Percentiles rank a stretch among this genome's conserved stretches.
These are phyloP conservation scores for Crucibulum laeve DNA, from an alignment of 768 basidiomycete genomes.

Conservation along the genomic window DNA sequence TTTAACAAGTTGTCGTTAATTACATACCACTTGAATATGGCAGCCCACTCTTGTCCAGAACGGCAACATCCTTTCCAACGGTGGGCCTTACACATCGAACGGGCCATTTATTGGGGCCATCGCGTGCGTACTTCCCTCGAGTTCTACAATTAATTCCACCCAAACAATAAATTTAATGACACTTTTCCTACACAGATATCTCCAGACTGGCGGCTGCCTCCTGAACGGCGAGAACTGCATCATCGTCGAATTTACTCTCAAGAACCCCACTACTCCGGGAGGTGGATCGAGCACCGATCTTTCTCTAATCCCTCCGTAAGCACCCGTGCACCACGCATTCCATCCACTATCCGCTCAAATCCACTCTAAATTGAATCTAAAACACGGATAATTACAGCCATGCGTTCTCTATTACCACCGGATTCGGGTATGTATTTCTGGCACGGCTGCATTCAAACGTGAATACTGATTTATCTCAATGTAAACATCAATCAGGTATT, in stretches of 20 bases:
- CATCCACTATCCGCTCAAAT: too few relatives aligned
- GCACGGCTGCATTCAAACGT: neutral
- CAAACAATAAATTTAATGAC: too few relatives aligned
- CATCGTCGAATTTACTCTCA: constrained; percentile 31
- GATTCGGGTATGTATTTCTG: constrained; percentile 28
- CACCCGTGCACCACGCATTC: too few relatives aligned
- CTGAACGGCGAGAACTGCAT: constrained; percentile 36
- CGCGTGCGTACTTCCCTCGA: constrained; percentile 1
- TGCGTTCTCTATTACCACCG: constrained; percentile 32
- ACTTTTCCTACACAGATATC: too few relatives aligned
- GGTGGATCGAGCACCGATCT: constrained; percentile 30
- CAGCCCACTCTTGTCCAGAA: constrained; percentile 1
- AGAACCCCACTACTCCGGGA: constrained; percentile 24
- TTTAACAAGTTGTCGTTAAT: neutral
- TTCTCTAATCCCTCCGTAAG: constrained; percentile 33
- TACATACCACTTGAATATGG: neutral
- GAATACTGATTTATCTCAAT: neutral
- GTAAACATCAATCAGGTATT: constrained; percentile 24
- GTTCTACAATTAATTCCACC: too few relatives aligned
- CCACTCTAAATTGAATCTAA: constrained; percentile 17
- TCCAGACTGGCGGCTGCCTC: constrained; percentile 25
- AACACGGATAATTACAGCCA: constrained; percentile 19
- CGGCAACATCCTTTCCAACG: neutral
- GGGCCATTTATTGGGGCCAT: neutral
- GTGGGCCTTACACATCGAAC: neutral